These are phyloP conservation scores for Sugiyamaella sp. DNA, from an alignment of 1,139 yeast genomes.

Conservation along the genomic window DNA sequence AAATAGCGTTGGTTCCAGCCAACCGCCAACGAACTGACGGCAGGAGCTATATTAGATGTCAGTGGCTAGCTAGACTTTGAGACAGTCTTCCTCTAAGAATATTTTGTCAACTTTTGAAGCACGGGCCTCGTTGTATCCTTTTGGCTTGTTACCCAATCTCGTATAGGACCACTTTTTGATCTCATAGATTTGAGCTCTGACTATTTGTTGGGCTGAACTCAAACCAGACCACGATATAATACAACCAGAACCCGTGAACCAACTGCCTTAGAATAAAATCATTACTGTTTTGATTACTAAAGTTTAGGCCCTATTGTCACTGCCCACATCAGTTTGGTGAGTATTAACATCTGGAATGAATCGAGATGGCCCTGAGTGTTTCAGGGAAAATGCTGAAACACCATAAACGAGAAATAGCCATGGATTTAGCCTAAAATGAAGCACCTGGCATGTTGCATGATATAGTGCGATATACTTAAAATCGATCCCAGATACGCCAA, in stretches of 20 bases:
- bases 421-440: not conserved
- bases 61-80: no score
- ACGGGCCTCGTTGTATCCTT: no score
- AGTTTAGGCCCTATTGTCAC: not conserved
- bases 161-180: no score
- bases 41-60: no score
- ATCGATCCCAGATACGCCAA: not conserved
- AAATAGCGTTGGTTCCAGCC: conserved; percentile 1
- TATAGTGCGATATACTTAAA: not conserved
- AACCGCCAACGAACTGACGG: not conserved
- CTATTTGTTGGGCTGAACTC: no score
- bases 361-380: not conserved
- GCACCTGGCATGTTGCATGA: not conserved
- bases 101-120: no score
- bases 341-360: not conserved
- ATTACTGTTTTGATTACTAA: not conserved
- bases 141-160: no score
- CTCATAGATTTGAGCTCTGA: no score
- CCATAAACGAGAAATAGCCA: not conserved
- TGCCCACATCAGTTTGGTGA: not conserved
- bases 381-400: not conserved
- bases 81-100: no score
- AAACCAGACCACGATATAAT: no score
- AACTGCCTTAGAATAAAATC: no score
- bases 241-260: no score